Percentiles rank a stretch among this genome's conserved stretches.
These are phyloP conservation scores for Brassica hybrid DNA, from an alignment of 441 rosid species.

Conservation along the genomic window DNA sequence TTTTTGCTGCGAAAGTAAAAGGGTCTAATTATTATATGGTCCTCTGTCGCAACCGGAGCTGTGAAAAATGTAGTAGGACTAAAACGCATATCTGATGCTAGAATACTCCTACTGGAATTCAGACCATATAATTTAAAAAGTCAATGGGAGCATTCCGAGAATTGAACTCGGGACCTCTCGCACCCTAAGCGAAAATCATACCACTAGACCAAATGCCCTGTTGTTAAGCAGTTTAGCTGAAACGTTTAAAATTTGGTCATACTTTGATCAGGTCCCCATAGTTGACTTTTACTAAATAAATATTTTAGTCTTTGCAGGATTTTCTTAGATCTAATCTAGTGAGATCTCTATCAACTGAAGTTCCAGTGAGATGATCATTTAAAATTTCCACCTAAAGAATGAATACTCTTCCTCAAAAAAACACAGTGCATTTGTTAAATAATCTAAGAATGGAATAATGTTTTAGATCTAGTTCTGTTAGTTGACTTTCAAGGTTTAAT, in stretches of 20 bases:
- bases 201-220: slow-evolving; percentile 72
- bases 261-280: background rate
- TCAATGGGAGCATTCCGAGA: slow-evolving; percentile 59
- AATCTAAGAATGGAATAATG: background rate
- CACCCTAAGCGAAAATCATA: slow-evolving; percentile 97
- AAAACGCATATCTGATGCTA: background rate
- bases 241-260: background rate
- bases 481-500: background rate
- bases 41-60: background rate
- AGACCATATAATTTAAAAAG: background rate
- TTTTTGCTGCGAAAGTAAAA: background rate
- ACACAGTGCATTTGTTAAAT: background rate
- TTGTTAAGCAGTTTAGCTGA: background rate
- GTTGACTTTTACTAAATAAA: slow-evolving; percentile 8
- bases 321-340: background rate
- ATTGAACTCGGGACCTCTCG: slow-evolving; percentile 93
- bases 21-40: background rate
- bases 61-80: background rate
- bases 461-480: background rate
- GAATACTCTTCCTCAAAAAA: too few relatives aligned
- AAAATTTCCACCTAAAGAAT: background rate
- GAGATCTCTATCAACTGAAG: slow-evolving; percentile 44
- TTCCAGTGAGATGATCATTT: background rate
- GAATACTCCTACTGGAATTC: background rate
- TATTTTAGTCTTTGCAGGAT: background rate